Base-by-base conservation (phyloP, 352 stramenopile species). In the Phytophthora rubi region DNA sequence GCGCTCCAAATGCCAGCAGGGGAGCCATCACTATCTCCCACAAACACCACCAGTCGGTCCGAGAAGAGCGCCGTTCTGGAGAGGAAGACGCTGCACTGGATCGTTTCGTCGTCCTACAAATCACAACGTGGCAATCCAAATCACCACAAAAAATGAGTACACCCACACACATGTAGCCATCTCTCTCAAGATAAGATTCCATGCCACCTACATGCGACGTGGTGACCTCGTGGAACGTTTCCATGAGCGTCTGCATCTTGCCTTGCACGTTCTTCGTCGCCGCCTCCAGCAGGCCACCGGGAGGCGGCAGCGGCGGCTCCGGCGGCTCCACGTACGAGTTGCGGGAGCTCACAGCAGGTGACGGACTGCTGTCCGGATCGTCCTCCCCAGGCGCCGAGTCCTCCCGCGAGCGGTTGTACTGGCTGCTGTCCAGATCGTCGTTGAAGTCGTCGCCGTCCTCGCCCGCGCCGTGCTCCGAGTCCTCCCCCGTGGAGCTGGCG, bases 261-360 rank as follows among this genome's bases (percentile, higher is more conserved):
- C 76, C 80, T 67, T 91, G 83, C 51, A 91, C 83, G 53, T 91
- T 91, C 70, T 85, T 88, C 1, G 81, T 88, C 5, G 81, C 83
- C 13, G 83, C 82, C 63, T 91, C 83, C 4, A 88, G 53, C 2
- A 91, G 60, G 18, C 83, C 83, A 18, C 83, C 83, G 9, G 83
- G 80, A 51, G 81, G 83, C 21, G 80, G 75, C 6, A 83, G 70
- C 18, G 78, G 80, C 28, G 83, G 83, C 62, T 89, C 81, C 0
- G 83, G 83, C 1, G 83, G 83, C 61, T 91, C 83, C 15, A 88
- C 74, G 57, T 91, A 91, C 52, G 76, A 85, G 54, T 30, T 63
- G 3, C 65, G 62, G n/a, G 66, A 64, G 48, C 56, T 82, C 21
- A 79, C 61, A 7, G 76, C 71, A 9, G 78, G 74, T 10, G 81